phyloP scores from a whole-genome alignment of 1,139 yeast species.

The Citeromyces hawaiiensis region DNA sequence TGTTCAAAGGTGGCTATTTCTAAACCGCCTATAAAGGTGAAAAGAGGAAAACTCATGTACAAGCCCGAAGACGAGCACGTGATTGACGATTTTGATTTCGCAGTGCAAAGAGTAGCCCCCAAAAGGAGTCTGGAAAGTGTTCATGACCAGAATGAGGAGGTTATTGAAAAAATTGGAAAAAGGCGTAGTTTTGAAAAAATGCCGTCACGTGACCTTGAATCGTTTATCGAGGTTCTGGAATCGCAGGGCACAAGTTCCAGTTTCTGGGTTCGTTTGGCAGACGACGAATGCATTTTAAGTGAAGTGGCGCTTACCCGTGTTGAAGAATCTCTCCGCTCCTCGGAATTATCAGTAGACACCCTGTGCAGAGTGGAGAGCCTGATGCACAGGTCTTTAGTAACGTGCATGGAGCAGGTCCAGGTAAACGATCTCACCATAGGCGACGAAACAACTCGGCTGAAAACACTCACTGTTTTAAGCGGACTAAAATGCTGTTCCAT shows the following conservation, averaged over 20 bases:
- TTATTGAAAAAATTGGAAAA: no score
- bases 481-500: conserved; percentile 1
- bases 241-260: background rate
- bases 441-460: background rate
- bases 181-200: background rate
- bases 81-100: background rate
- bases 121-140: background rate
- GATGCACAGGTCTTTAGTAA: background rate
- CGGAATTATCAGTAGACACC: background rate
- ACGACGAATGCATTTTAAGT: background rate
- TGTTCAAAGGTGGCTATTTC: conserved; percentile 7
- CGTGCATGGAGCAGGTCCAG: background rate
- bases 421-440: background rate
- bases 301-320: background rate
- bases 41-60: conserved; percentile 9
- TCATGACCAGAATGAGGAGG: no score
- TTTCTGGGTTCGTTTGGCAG: background rate
- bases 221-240: background rate
- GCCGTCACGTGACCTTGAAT: background rate
- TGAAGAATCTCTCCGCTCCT: background rate
- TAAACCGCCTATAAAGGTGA: conserved; percentile 13
- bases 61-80: conserved; percentile 4
- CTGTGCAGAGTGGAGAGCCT: background rate
- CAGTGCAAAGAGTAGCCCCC: background rate
- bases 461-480: background rate